Conservation (phyloP, 768 basidiomycete genomes). For the Boletus pseudo-olivaceus region DNA sequence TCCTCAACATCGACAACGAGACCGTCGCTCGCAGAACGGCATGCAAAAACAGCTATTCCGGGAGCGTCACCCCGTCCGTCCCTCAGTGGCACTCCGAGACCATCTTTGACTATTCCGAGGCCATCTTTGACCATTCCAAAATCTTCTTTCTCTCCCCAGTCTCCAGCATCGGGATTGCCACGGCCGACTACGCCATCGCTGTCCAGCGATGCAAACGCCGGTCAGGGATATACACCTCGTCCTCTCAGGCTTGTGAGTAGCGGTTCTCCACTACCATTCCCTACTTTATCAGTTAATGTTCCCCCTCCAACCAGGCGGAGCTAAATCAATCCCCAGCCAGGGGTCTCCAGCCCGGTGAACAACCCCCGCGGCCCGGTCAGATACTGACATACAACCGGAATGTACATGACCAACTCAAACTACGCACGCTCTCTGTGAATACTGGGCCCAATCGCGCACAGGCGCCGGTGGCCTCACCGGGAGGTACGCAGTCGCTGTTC, state of each 20-base stretch:
- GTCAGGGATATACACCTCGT: conserved; percentile 22
- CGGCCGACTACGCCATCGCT: conserved; percentile 19
- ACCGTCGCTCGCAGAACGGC: conserved; percentile 8
- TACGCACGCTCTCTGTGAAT: conserved; percentile 15
- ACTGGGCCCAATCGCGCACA: conserved; percentile 6
- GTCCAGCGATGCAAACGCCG: neutral
- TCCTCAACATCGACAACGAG: conserved; percentile 15
- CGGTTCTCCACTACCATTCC: conserved; percentile 10
- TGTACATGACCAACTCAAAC: conserved; percentile 32
- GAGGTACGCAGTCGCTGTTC: conserved; percentile 21
- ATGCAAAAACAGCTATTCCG: conserved; percentile 9
- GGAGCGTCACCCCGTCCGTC: conserved; percentile 16
- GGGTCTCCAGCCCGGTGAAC: conserved; percentile 23
- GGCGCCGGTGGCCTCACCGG: conserved; percentile 13
- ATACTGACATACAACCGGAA: conserved; percentile 34
- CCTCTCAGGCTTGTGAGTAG: conserved; percentile 25
- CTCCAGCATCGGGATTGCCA: conserved; percentile 17
- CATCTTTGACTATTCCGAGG: conserved; percentile 22
- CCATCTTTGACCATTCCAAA: conserved; percentile 28
- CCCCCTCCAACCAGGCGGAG: conserved; percentile 5
- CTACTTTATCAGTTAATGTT: neutral
- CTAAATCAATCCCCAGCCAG: conserved; percentile 10
- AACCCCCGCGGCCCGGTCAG: conserved; percentile 20
- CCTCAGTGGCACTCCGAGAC: conserved; percentile 16
- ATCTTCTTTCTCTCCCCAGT: conserved; percentile 15